Percentiles rank a stretch among this genome's conserved stretches.
phyloP scores from a whole-genome alignment of 1,284 basidiomycete genomes.

The Papiliotrema terrestris region DNA sequence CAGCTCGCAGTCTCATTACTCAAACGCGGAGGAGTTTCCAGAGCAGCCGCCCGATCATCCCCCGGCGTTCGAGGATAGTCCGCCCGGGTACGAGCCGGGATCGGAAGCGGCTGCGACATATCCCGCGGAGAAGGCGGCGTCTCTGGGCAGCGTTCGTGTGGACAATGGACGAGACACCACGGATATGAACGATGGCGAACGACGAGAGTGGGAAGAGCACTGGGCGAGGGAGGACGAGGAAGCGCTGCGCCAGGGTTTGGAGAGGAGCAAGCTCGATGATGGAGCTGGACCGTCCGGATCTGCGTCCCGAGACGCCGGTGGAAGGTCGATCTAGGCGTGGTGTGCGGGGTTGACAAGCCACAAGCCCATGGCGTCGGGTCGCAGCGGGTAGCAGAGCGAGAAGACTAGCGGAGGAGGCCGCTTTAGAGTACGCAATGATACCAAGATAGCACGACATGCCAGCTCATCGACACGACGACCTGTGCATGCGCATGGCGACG shows the following conservation, averaged over 20 bases:
- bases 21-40: conserved; percentile 9
- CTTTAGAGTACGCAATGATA: too few species aligned
- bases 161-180: not conserved
- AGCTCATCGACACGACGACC: too few species aligned
- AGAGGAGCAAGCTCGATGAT: not conserved
- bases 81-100: not conserved
- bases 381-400: too few species aligned
- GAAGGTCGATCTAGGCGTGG: not conserved
- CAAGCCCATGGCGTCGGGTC: not conserved
- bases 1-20: conserved; percentile 23
- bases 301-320: not conserved
- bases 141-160: not conserved
- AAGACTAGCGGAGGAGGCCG: too few species aligned
- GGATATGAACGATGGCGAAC: not conserved
- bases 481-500: too few species aligned
- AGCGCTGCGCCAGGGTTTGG: not conserved
- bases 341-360: not conserved
- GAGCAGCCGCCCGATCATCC: not conserved
- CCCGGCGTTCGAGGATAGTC: too few species aligned
- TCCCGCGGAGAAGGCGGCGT: not conserved
- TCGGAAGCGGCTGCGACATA: not conserved
- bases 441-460: too few species aligned
- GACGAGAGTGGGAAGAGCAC: conserved; percentile 4
- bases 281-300: not conserved
- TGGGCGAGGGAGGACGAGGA: not conserved